Evolutionary conservation across 108 stramenopile species (phyloP), one percentile per base, ranked within the genome.

Genomic region (Aurantiochytrium sp.): DNA sequence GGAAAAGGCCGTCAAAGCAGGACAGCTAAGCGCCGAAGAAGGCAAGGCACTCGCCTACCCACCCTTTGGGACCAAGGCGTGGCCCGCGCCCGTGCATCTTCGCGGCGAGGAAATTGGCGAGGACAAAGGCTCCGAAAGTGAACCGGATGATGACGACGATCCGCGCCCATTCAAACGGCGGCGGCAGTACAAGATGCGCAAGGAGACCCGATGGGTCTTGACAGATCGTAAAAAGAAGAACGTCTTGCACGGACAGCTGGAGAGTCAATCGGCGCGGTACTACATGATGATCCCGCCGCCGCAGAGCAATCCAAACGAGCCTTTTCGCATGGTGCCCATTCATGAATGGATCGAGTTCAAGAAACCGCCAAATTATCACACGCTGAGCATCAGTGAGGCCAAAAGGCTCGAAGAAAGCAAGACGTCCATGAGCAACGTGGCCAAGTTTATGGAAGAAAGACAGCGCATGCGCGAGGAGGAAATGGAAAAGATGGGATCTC

Each of bases 391-490:
- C 18, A 83, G 76, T 23, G 76, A 83, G 76, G 76, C 23, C 16
- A 12, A 23, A 12, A 47, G 23, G 49, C 12, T 83, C 23, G 43
- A 83, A 45, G 76, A 83, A 12, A 53, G 23, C 51, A 83, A 83
- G 49, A 53, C 49, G 23, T 53, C 45, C 76, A 83, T 83, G 76
- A 53, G 12, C 76, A 83, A 83, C 19, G 76, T 83, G 16, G 45
- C 76, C 76, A 83, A 83, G 76, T 83, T 53, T 23, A 53, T 83
- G 76, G 76, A 83, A 53, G 16, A 53, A 18, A 12, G 76, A 23
- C 76, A 53, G n/a, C 76, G 76, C 51, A 83, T 53, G 76, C 76
- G 45, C 76, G 76, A 83, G 45, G 76, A 83, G 76, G 76, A 83
- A 45, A 6, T 53, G 51, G 64, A 69, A 69, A 69, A 69, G 42